phyloP scores from a whole-genome alignment of 2,329 filamentous ascomycete species.

The Botrytis elliptica region DNA sequence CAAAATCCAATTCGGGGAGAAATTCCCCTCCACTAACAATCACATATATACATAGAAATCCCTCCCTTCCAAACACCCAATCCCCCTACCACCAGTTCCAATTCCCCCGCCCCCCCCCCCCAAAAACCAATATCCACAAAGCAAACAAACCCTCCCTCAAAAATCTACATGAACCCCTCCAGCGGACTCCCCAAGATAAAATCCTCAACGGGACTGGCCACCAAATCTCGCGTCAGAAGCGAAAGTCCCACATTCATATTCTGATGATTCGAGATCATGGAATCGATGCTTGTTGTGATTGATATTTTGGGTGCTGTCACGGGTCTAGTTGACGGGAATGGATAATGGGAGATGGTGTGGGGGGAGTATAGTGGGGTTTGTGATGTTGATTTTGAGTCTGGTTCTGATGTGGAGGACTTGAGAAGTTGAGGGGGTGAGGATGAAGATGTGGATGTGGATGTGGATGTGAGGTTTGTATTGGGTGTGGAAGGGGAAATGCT shows the following conservation, averaged over 20 bases:
- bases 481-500: background rate
- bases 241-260: background rate
- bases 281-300: background rate
- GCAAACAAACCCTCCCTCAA: background rate
- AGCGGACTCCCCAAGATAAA: background rate
- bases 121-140: background rate
- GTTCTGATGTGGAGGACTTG: background rate
- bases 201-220: background rate
- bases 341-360: background rate
- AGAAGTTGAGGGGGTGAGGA: background rate
- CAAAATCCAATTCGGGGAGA: background rate
- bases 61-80: background rate
- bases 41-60: background rate
- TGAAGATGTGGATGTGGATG: background rate
- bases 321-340: background rate
- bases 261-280: background rate
- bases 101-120: background rate
- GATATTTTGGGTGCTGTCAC: background rate
- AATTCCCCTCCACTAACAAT: background rate
- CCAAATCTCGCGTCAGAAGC: background rate
- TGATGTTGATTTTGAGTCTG: background rate
- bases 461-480: fast-evolving
- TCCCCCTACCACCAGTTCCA: background rate
- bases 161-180: background rate
- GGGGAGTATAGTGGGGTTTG: background rate